phyloP scores from a whole-genome alignment of 2,329 filamentous ascomycete species.

The Phyllosticta capitalensis region DNA sequence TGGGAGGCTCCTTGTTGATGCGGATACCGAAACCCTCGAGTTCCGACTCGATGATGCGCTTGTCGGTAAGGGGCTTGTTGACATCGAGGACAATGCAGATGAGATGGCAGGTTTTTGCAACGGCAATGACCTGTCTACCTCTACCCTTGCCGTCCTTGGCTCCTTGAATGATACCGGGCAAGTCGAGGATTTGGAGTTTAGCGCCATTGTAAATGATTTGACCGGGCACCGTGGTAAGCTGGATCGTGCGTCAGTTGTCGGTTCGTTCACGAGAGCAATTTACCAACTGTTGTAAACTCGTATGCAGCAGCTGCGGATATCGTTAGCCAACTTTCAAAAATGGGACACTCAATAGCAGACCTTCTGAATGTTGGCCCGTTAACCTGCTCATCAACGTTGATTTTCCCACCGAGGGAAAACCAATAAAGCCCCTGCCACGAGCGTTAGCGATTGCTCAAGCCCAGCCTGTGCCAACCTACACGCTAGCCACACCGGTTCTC shows the following conservation, averaged over 20 bases:
- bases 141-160: conserved; percentile 97
- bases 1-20: conserved; percentile 93
- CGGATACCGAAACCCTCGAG: conserved; percentile 95
- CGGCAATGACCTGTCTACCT: conserved; percentile 96
- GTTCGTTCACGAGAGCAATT: not conserved
- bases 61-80: conserved; percentile 96
- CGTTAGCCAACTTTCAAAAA: conserved; percentile 10
- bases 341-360: conserved; percentile 22
- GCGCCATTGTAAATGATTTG: conserved; percentile 95
- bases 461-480: conserved; percentile 39
- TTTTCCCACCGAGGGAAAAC: conserved; percentile 96
- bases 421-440: conserved; percentile 66
- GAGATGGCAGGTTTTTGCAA: conserved; percentile 95
- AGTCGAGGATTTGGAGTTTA: conserved; percentile 94
- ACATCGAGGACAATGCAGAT: conserved; percentile 99
- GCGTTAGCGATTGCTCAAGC: conserved; percentile 11
- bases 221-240: conserved; percentile 86
- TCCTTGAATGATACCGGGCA: conserved; percentile 97
- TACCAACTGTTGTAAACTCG: conserved; percentile 74
- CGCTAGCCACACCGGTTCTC: conserved; percentile 90
- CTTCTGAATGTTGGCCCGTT: conserved; percentile 93
- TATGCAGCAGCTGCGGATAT: conserved; percentile 64
- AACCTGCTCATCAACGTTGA: conserved; percentile 92
- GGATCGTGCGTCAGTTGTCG: conserved; percentile 11
- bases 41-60: conserved; percentile 88